phyloP scores from a whole-genome alignment of 106 monocot species.

The Posidonia australis region DNA sequence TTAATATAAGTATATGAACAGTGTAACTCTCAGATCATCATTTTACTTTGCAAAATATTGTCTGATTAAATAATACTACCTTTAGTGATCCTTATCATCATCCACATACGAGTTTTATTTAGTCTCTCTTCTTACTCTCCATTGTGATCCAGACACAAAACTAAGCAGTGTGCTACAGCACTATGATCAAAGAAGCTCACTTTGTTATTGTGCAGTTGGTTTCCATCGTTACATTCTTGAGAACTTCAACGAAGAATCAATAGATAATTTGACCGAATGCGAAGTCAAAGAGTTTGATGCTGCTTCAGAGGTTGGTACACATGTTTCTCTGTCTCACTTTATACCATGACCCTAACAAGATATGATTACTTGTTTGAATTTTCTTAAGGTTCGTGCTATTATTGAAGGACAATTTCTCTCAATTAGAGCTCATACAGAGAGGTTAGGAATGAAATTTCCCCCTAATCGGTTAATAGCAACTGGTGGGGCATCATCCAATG shows the following conservation, averaged over 20 bases:
- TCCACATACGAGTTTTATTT: no score
- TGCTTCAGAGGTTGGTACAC: constrained; percentile 24
- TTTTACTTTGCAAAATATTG: no score
- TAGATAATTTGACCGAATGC: constrained; percentile 14
- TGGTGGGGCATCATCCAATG: constrained; percentile 83
- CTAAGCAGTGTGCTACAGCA: neutral
- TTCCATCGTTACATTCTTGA: constrained; percentile 57
- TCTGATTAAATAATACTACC: no score
- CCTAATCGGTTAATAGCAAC: constrained; percentile 81
- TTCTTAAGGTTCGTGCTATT: constrained; percentile 58
- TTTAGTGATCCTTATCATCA: no score
- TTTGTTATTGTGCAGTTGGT: constrained; percentile 39
- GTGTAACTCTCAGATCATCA: no score
- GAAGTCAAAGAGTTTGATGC: constrained; percentile 28
- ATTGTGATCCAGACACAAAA: no score
- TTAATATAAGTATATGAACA: no score
- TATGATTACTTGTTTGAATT: neutral
- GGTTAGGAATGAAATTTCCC: constrained; percentile 81
- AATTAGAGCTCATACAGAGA: constrained; percentile 85
- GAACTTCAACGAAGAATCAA: constrained; percentile 27
- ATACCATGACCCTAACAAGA: neutral
- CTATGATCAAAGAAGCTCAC: neutral
- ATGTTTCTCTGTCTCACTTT: constrained; percentile 1
- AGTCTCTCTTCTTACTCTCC: no score
- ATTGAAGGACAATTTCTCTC: constrained; percentile 87